Evolutionary conservation across 371 early-diverging fungal genomes (phyloP), one percentile per base, ranked within the genome.

Genomic region (Coemansia sp.): DNA sequence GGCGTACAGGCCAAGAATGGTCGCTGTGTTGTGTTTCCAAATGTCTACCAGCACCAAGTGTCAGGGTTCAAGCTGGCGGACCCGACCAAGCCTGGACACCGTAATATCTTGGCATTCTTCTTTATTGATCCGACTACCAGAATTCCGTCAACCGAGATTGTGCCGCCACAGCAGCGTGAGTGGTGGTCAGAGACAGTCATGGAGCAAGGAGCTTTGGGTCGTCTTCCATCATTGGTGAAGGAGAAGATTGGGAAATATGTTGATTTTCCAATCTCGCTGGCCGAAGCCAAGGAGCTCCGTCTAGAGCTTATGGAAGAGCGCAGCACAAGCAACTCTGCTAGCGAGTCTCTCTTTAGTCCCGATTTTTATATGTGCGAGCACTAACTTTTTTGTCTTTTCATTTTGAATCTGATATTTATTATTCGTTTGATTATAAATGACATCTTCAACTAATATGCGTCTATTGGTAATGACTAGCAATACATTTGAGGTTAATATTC

Each of bases 1-100:
- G 48, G 59, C 0, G 65, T 84, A 0, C 65, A 75, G 26, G 72
- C 73, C 8, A 68, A 56, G 48, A 47, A 74, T 53, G 85, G 85
- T 9, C 85, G 85, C 9, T 80, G 82, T 68, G 64, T 90, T 39
- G 82, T 74, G 20, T 90, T 88, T 64, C 88, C 90, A 11, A 90
- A 90, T 80, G 71, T 74, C 26, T 86, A 82, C 65, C 90, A 88
- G 68, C 89, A 88, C 72, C 69, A 80, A 20, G 82, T 86, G 6
- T 65, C 72, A 8, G 72, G 72, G 0, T 78, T 83, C 57, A 28
- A 26, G 33, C 69, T 81, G 30, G 70, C 54, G 5, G 88, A 89
- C 57, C 58, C 64, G n/a, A 81, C 83, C 39, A 81, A 80, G 48
- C 70, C 83, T 0, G 88, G 89, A 0, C 72, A 80, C 33, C 81